Conservation (phyloP, 176 grass and related monocot species). For the Triticum aestivum region DNA sequence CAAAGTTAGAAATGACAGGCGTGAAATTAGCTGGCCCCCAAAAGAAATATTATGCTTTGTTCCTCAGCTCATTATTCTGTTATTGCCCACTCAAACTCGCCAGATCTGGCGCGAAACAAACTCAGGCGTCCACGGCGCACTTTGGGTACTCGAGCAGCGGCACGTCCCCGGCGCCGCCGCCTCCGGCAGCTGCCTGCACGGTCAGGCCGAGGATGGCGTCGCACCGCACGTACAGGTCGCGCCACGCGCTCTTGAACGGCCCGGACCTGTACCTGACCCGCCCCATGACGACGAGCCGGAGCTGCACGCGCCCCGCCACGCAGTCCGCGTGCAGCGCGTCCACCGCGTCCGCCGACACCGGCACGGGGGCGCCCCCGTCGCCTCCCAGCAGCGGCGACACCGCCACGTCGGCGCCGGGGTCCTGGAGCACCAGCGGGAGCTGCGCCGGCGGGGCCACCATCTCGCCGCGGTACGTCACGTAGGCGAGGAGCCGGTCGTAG, state of each 20-base stretch:
- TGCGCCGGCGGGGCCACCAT: conserved; percentile 39
- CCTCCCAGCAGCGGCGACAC: conserved; percentile 52
- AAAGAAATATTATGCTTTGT: neutral
- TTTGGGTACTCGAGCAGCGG: conserved; percentile 67
- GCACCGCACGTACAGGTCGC: conserved; percentile 62
- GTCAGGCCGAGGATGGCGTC: conserved; percentile 42
- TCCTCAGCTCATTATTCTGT: conserved; percentile 24
- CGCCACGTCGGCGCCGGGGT: conserved; percentile 34
- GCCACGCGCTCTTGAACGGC: conserved; percentile 53
- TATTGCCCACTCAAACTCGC: neutral
- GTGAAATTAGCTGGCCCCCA: neutral
- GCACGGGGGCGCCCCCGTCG: conserved; percentile 29
- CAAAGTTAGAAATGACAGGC: neutral
- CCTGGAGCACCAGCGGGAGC: conserved; percentile 55
- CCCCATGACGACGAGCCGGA: conserved; percentile 62
- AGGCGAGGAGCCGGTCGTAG: conserved; percentile 52
- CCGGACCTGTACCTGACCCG: conserved; percentile 60
- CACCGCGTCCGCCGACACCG: conserved; percentile 49
- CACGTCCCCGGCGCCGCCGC: conserved; percentile 8
- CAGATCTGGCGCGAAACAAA: neutral
- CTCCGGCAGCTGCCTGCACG: conserved; percentile 14
- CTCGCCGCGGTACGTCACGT: conserved; percentile 58
- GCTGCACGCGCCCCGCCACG: conserved; percentile 45
- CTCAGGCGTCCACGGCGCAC: conserved; percentile 60
- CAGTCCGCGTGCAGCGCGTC: conserved; percentile 47